Conservation (phyloP, 805 yeast genomes). For the Grigorovia humatica region DNA sequence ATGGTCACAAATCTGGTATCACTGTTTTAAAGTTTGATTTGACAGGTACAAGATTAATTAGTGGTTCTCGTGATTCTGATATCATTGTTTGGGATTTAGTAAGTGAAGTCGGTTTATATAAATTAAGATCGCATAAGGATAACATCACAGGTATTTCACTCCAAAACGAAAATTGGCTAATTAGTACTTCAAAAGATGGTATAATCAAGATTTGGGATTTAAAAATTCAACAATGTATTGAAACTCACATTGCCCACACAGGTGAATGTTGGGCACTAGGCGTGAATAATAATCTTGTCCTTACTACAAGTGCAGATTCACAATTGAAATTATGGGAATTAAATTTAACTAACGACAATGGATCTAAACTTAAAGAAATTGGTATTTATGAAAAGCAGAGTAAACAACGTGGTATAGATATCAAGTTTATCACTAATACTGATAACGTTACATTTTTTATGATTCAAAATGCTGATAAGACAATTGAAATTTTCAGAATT, state of each 20-base stretch:
- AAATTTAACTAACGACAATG: conserved; percentile 39
- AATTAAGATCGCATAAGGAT: conserved; percentile 82
- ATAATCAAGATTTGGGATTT: conserved; percentile 89
- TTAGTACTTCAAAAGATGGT: conserved; percentile 83
- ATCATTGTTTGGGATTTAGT: conserved; percentile 93
- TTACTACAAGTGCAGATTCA: conserved; percentile 73
- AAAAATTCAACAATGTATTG: conserved; percentile 79
- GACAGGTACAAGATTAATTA: conserved; percentile 73
- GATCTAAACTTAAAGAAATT: conserved; percentile 41
- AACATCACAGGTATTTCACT: conserved; percentile 66
- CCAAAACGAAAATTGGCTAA: conserved; percentile 51
- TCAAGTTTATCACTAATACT: conserved; percentile 36
- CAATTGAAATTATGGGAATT: conserved; percentile 77
- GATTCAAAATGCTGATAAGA: conserved; percentile 70
- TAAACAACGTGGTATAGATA: conserved; percentile 54
- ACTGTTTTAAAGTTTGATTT: conserved; percentile 59
- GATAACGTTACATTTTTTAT: conserved; percentile 38
- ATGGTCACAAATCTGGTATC: conserved; percentile 86
- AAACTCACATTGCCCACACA: conserved; percentile 86
- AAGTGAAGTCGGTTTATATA: conserved; percentile 79
- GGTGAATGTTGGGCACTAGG: conserved; percentile 90
- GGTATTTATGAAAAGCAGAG: conserved; percentile 71
- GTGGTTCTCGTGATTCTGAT: conserved; percentile 80
- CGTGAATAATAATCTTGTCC: conserved; percentile 34
- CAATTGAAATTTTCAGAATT: conserved; percentile 69